Conservation (phyloP, 495 filamentous ascomycete species). For the Diplogelasinospora grovesii region DNA sequence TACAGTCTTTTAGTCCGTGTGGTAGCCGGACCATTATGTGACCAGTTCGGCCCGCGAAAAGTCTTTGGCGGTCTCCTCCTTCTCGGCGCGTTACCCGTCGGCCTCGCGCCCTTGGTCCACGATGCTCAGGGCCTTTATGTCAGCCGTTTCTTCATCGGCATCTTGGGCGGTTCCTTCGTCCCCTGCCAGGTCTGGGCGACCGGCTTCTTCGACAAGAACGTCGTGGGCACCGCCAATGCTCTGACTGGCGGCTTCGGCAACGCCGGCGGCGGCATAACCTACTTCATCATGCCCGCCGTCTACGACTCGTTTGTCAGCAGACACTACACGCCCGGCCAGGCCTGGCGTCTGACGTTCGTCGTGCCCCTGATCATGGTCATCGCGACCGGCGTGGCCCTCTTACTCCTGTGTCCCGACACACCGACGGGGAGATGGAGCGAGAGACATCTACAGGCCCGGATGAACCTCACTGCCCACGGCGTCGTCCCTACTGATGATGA, state of each 20-base stretch:
- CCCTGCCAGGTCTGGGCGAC: conserved; percentile 97
- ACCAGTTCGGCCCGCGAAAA: conserved; percentile 72
- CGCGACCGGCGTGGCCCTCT: conserved; percentile 55
- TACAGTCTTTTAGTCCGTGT: conserved; percentile 69
- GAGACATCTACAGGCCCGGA: conserved; percentile 46
- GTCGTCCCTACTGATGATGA: conserved; percentile 27
- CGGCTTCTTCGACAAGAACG: conserved; percentile 91
- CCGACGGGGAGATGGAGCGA: conserved; percentile 80
- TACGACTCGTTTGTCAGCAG: conserved; percentile 68
- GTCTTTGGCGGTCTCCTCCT: conserved; percentile 75
- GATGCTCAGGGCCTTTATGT: conserved; percentile 64
- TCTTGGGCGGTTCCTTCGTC: conserved; percentile 84
- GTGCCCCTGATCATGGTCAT: conserved; percentile 76
- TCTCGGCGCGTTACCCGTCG: conserved; percentile 73
- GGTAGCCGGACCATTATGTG: conserved; percentile 77
- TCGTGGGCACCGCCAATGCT: conserved; percentile 86
- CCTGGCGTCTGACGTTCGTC: conserved; percentile 81
- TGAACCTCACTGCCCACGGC: conserved; percentile 37
- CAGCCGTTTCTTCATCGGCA: conserved; percentile 87
- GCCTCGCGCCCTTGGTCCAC: conserved; percentile 69
- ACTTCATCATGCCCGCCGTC: conserved; percentile 92
- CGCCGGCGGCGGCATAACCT: conserved; percentile 79
- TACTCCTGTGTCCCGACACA: conserved; percentile 74
- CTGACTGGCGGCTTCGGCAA: conserved; percentile 85
- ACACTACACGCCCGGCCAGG: conserved; percentile 55